Percentiles rank a stretch among this genome's conserved stretches.
Evolutionary conservation across 352 stramenopile species (phyloP).

Genomic region (Pythium monospermum): DNA sequence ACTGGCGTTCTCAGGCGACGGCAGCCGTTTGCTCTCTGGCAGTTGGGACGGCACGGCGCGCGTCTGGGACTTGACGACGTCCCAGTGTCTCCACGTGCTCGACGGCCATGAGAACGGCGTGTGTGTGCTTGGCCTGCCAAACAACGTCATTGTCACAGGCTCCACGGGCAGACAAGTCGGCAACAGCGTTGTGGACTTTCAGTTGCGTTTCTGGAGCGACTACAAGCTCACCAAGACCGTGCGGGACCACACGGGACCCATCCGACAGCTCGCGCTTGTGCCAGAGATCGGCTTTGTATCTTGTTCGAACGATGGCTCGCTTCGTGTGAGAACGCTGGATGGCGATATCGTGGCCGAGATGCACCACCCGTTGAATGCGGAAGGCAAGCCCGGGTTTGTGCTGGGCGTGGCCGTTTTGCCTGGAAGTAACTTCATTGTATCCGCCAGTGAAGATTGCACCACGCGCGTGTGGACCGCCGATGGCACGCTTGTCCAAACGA

Average conservation of each 20-base stretch:
- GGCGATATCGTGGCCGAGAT: conserved; percentile 56
- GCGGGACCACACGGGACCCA: conserved; percentile 57
- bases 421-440: conserved; percentile 55
- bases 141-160: conserved; percentile 65
- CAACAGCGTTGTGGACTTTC: conserved; percentile 74
- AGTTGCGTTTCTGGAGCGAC: conserved; percentile 70
- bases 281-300: conserved; percentile 73
- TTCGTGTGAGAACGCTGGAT: conserved; percentile 63
- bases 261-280: conserved; percentile 64
- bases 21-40: conserved; percentile 54
- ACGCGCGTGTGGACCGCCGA: conserved; percentile 65
- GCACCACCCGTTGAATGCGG: conserved; percentile 70
- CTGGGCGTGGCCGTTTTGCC: conserved; percentile 60
- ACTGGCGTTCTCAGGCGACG: conserved; percentile 35
- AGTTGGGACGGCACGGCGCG: conserved; percentile 81
- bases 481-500: conserved; percentile 58
- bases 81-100: conserved; percentile 53
- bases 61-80: conserved; percentile 57
- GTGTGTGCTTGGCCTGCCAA: conserved; percentile 59
- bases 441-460: conserved; percentile 80
- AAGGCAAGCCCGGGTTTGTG: conserved; percentile 83
- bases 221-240: conserved; percentile 50
- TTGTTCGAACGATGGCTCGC: conserved; percentile 81
- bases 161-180: conserved; percentile 72
- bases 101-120: conserved; percentile 77